Evolutionary conservation across 2,329 filamentous ascomycete species (phyloP).

Genomic region (Diaporthe sp.): DNA sequence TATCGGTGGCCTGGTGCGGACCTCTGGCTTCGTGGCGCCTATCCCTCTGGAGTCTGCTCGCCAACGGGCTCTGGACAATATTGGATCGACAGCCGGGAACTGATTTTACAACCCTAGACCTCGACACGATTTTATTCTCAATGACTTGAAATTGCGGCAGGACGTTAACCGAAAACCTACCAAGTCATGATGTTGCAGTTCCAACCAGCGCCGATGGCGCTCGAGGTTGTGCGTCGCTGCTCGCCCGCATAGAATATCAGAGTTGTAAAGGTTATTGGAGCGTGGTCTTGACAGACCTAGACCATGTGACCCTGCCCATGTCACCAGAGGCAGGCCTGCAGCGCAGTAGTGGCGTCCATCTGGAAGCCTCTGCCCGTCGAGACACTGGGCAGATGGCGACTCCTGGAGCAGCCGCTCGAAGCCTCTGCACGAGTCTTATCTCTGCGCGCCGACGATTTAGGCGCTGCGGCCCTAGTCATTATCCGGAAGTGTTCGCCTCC

Average conservation of each 20-base stretch:
- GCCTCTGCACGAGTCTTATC: constrained; percentile 16
- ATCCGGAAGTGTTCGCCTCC: constrained; percentile 23
- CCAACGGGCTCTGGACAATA: constrained; percentile 2
- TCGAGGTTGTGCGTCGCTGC: not conserved
- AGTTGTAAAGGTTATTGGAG: not conserved
- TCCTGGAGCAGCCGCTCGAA: not conserved
- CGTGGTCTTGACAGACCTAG: not conserved
- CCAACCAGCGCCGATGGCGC: not conserved
- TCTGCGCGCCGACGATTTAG: constrained; percentile 20
- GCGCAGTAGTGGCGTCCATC: constrained; percentile 1
- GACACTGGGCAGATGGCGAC: not conserved
- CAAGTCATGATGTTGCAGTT: not conserved
- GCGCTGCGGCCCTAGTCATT: constrained; percentile 25
- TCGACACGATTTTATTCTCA: not conserved
- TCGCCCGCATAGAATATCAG: not conserved
- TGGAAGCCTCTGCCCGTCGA: not conserved
- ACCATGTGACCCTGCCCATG: not conserved
- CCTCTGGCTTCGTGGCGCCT: constrained; percentile 28
- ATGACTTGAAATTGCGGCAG: not conserved
- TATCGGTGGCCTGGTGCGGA: constrained; percentile 28
- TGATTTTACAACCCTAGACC: not conserved
- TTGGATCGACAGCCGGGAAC: not conserved
- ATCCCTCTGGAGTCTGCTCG: not conserved
- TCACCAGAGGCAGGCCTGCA: not conserved
- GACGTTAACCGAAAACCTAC: not conserved